Base-by-base conservation (phyloP, 1,284 basidiomycete species). In the Austropuccinia psidii region DNA sequence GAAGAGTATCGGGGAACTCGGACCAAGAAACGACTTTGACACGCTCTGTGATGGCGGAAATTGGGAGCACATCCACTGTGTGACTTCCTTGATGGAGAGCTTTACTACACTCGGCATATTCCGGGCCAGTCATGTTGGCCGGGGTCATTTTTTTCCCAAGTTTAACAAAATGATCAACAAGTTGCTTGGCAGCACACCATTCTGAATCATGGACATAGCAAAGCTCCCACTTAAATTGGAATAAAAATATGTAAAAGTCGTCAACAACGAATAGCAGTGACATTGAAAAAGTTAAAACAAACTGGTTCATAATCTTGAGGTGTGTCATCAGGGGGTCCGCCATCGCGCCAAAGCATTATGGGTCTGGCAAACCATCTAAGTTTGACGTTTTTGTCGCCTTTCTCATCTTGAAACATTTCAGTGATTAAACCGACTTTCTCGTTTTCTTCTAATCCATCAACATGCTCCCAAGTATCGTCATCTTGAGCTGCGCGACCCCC, bases 301-400 rank as follows among this genome's bases (percentile, higher is more conserved):
- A 60, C 57, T 3, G 57, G 57, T 60, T 35, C 33, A 39, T 60
- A 60, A 19, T 60, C 57, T 2, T 60, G 31, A 37, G 29, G 31
- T 19, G 29, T 60, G 35, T 31, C 57, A 9, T 33, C 57, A 5
- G 19, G 31, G 13, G 57, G 57, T 17, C 57, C 57, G 13, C 15
- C 57, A 7, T 11, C 21, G 15, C 19, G 6, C 57, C 57, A 60
- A 21, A 60, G 1, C 35, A 35, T 37, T 11, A 29, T 17, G 11
- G 57, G 57, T 39, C 57, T 60, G 15, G 57, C 57, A 19, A 60
- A 60, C 57, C 57, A 60, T 33, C 57, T 33, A n/a, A 60, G 31
- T 60, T 60, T 33, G n/a, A 39, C 57, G n/a, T 35, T 60, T 19
- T 60, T 60, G 21, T 27, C 29, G 19, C 57, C 57, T 15, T 11